Evolutionary conservation across 2,329 filamentous ascomycete genomes (phyloP).

Genomic region (Coleophoma eucalyptorum): DNA sequence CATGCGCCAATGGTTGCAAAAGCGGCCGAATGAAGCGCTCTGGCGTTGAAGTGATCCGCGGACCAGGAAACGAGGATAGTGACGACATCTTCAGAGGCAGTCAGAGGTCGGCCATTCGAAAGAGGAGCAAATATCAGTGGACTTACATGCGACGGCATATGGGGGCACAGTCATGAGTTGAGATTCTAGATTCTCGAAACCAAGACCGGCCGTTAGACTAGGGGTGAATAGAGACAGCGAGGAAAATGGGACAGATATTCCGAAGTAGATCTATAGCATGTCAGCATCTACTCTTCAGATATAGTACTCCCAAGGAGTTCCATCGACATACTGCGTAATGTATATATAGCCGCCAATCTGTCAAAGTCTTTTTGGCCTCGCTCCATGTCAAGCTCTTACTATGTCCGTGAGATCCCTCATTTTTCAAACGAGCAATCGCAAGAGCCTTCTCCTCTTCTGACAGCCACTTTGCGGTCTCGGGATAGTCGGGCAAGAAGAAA

Average conservation of each 20-base stretch:
- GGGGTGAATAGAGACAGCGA: constrained; percentile 59
- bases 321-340: constrained; percentile 41
- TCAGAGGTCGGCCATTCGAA: not conserved
- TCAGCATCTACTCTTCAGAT: not conserved
- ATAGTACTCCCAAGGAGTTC: too few species aligned
- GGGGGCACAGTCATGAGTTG: constrained; percentile 66
- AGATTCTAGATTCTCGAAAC: constrained; percentile 51
- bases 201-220: constrained; percentile 56
- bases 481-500: constrained; percentile 44
- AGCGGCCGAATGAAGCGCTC: constrained; percentile 45
- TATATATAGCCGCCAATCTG: constrained; percentile 46
- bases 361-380: constrained; percentile 41
- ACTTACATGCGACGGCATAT: constrained; percentile 53
- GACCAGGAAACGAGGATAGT: constrained; percentile 51
- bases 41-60: constrained; percentile 58
- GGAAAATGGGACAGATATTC: constrained; percentile 51
- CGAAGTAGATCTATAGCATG: constrained; percentile 39
- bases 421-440: constrained; percentile 33
- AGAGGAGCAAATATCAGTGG: not conserved
- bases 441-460: constrained; percentile 37
- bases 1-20: constrained; percentile 46
- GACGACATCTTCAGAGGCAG: constrained; percentile 28
- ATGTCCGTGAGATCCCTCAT: constrained; percentile 36
- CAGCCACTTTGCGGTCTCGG: constrained; percentile 42
- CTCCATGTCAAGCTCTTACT: constrained; percentile 41